Base-by-base conservation (phyloP, 139 green algal genomes). In the Pycnococcus provasolii region DNA sequence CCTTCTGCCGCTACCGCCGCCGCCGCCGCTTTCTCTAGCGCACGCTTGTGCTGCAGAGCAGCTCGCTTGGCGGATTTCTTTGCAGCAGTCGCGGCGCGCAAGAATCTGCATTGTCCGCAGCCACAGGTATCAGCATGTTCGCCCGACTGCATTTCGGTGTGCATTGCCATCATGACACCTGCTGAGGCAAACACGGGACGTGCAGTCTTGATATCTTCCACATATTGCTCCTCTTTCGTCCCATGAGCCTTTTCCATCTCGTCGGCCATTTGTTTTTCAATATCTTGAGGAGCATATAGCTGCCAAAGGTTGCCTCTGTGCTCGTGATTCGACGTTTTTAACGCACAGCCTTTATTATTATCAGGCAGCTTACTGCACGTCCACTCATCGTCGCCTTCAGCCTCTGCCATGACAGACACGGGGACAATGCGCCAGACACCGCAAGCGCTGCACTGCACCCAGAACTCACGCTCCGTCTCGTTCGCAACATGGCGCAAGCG, bases 371-470 rank as follows among this genome's bases (percentile, higher is more conserved):
- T 50, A 3, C 42, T 42, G 8, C 42, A 64, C 26, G 26, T 26
- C 26, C 26, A 26, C 26, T 26, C 26, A 26, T 26, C 26, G 26
- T 26, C 26, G 26, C 26, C 26, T 26, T 26, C 26, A 26, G 26
- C 26, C 26, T 26, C 26, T 26, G 26, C 26, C 26, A 26, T 26
- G 26, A 26, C 26, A 26, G 26, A 26, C 26, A 26, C 26, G 8
- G 66, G 53, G n/a, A 72, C 7, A 37, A 64, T 53, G 1, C 69
- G 44, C 69, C 69, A 75, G 6, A 51, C 43, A 53, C 71, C 50
- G 69, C 69, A 75, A 1, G 41, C 53, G 62, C 71, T 53, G 47
- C 69, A 75, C 58, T 45, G 44, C 2, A 75, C 47, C 62, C 62
- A 75, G 47, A 44, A 52, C 39, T 75, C 69, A 15, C 69, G 42